Evolutionary conservation across 164 flowering plant genomes (phyloP), one percentile per base, ranked within the genome.

Genomic region (Magnolia kwangsiensis): DNA sequence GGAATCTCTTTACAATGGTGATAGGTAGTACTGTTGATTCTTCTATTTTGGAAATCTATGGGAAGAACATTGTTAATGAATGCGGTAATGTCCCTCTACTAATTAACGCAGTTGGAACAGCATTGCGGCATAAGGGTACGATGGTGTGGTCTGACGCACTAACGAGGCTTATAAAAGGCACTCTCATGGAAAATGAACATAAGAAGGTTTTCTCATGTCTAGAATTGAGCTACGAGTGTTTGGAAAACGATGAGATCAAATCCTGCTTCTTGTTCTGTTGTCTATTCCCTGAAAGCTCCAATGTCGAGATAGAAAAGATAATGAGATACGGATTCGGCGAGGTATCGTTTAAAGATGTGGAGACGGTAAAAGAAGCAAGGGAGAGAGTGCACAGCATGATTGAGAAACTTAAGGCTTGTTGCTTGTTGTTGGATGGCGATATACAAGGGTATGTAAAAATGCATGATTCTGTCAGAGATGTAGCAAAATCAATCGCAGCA

Each of bases 61-160:
- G 77, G 0, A 69, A 23, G 71, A 29, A 77, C 0, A 69, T 83
- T 14, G 78, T 29, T 8, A 71, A 64, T 20, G 77, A 79, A 72
- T 83, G 85, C 68, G 79, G 77, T 1, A 78, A 81, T 1, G 20
- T 82, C 64, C 86, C 84, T 7, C 23, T 82, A 1, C 80, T 80
- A 24, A 50, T 82, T 27, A 73, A 61, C 3, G 74, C 80, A 1
- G 51, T 84, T 19, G 86, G 74, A 3, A 61, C 51, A 10, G 83
- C 82, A 63, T 59, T 84, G 21, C 7, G 69, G 14, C 37, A 72
- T 7, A 76, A 64, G n/a, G 71, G 50, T 10, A 4, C 8, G 1
- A 3, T 6, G 4, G 19, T 50, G 7, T 82, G 86, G 83, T 23
- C n/a, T 2, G 59, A 64, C 45, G 76, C 77, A 50, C 61, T 75